Evolutionary conservation across 495 filamentous ascomycete species (phyloP), one percentile per base, ranked within the genome.

Genomic region (Daldinia decipiens): DNA sequence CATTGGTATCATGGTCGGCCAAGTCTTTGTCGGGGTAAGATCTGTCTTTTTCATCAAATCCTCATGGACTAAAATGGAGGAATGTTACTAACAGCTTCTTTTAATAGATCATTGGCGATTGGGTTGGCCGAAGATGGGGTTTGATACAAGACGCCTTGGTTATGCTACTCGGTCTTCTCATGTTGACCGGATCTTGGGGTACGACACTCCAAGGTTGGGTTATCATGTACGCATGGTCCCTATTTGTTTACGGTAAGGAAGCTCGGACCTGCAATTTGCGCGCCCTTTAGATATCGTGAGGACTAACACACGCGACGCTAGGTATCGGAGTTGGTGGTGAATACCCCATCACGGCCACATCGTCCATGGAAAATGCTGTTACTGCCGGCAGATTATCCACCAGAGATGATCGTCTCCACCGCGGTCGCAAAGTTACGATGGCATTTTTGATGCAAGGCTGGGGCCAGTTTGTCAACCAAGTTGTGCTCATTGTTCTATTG

Each of bases 361-460:
- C 91, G 21, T 93, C 93, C 59, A 97, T 97, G 91, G 94, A 97
- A 78, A 94, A 94, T 73, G 91, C 92, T 12, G 89, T 94, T 40
- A 88, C 90, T 19, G 90, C 93, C 38, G 94, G 94, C 43, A 92
- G 90, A 75, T 80, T 97, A 38, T 97, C 93, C 8, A 95, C 93
- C 65, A 89, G 88, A 67, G 92, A 95, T 21, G 94, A 97, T 77
- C 92, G 94, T 79, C 86, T 97, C 50, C 94, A 97, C 84, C 92
- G 94, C 78, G 94, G 94, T 52, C 90, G 94, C 76, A 95, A 95
- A 79, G 93, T 96, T 74, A 95, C 93, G 56, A 91, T 88, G 78
- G 93, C 94, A 34, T 97, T 97, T 83, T 81, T 97, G 82, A 97
- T 97, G 94, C 94, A 97, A 78, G 94, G 93, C 52, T 97, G 93